Percentiles rank a stretch among this genome's conserved stretches.
phyloP scores from a whole-genome alignment of 1,284 basidiomycete genomes.

The Testicularia cyperi region DNA sequence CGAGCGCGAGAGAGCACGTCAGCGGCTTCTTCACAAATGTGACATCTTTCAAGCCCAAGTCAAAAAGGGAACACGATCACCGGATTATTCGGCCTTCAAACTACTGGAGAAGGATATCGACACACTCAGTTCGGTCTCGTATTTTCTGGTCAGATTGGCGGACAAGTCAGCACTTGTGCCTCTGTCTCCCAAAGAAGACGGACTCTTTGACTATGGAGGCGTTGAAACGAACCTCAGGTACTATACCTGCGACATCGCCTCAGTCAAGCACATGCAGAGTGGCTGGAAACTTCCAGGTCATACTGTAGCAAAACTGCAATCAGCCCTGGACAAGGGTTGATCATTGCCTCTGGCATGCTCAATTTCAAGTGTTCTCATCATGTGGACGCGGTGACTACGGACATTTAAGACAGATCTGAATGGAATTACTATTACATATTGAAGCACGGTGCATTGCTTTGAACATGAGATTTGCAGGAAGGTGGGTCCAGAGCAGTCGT shows the following conservation, averaged over 20 bases:
- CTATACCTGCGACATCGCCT: not conserved
- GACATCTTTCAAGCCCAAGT: not conserved
- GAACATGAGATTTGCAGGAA: no score
- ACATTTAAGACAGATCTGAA: no score
- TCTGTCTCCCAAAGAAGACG: not conserved
- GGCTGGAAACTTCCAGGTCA: conserved; percentile 1
- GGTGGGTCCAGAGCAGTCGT: no score
- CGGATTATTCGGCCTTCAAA: not conserved
- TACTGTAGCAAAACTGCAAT: no score
- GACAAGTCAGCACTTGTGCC: not conserved
- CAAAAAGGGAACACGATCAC: not conserved
- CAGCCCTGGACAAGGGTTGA: no score
- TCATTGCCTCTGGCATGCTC: no score
- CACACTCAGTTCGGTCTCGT: not conserved
- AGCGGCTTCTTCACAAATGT: not conserved
- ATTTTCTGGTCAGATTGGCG: not conserved
- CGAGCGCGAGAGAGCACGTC: conserved; percentile 9
- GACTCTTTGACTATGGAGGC: not conserved
- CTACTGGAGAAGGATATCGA: not conserved
- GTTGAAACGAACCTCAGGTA: not conserved
- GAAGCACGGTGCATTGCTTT: no score
- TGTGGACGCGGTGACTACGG: no score
- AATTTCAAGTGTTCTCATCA: no score
- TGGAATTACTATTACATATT: no score
- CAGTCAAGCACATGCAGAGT: not conserved